Percentiles rank a stretch among this genome's conserved stretches.
Evolutionary conservation across 805 yeast species (phyloP).

Genomic region (Naumovozyma baii): DNA sequence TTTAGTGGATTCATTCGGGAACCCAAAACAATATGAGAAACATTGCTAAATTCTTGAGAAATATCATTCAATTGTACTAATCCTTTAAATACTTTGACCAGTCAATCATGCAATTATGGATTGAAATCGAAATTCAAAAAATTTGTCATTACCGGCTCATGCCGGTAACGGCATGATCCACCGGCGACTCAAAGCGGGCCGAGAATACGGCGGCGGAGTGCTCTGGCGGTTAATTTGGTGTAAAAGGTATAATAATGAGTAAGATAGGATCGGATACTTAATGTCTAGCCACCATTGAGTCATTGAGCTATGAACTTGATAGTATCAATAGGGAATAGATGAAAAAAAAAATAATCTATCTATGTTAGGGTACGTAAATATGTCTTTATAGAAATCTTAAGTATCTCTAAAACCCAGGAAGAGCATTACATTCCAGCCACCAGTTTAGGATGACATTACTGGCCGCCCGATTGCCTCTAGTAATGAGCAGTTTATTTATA

Average conservation of each 20-base stretch:
- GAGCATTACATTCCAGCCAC: constrained; percentile 55
- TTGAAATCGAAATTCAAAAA: too few relatives aligned
- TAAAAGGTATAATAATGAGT: too few relatives aligned
- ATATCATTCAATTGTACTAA: neutral
- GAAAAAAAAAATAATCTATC: neutral
- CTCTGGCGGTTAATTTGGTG: too few relatives aligned
- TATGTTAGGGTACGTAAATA: neutral
- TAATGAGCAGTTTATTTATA: constrained; percentile 45
- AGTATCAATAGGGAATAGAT: too few relatives aligned
- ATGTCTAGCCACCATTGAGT: too few relatives aligned
- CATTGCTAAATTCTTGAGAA: neutral
- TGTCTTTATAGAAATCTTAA: too few relatives aligned
- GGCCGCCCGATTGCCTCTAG: constrained; percentile 58
- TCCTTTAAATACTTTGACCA: neutral
- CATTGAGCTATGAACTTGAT: too few relatives aligned
- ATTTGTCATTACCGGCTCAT: neutral
- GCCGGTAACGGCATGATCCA: neutral
- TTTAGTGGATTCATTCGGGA: neutral
- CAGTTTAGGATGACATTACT: constrained; percentile 49
- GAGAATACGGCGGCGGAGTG: too few relatives aligned
- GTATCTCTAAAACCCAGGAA: constrained; percentile 15
- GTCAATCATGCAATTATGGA: too few relatives aligned
- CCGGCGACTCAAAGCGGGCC: too few relatives aligned
- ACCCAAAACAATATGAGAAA: too few relatives aligned
- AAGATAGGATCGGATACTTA: too few relatives aligned